These are phyloP conservation scores for Geotrichum cucujoidarum DNA, from an alignment of 1,139 yeast genomes.

Conservation along the genomic window DNA sequence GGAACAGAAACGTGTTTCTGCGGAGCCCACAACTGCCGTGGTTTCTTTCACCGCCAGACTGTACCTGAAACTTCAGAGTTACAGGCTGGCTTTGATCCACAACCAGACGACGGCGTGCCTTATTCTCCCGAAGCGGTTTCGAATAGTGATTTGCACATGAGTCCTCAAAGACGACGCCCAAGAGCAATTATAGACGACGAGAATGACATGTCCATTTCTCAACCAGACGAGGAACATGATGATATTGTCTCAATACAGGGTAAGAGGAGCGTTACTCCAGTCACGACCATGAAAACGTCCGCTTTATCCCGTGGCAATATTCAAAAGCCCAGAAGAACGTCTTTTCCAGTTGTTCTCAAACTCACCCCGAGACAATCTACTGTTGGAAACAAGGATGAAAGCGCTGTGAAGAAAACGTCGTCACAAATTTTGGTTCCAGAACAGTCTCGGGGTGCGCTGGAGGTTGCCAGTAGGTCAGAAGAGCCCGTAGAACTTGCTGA, in stretches of 20 bases:
- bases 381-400: too few species aligned
- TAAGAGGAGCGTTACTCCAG: too few species aligned
- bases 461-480: too few species aligned
- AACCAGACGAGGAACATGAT: neutral
- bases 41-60: slow-evolving; percentile 27
- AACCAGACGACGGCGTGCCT: neutral
- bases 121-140: neutral
- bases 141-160: too few species aligned
- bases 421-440: too few species aligned
- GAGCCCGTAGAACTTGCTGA: too few species aligned
- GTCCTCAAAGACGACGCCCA: neutral
- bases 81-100: too few species aligned
- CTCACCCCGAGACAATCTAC: neutral
- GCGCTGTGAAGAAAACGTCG: too few species aligned
- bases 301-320: neutral
- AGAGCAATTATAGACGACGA: slow-evolving; percentile 8
- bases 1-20: slow-evolving; percentile 39
- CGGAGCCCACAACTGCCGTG: slow-evolving; percentile 38
- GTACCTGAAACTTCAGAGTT: slow-evolving; percentile 23
- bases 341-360: slow-evolving; percentile 2
- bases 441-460: too few species aligned
- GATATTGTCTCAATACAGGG: too few species aligned
- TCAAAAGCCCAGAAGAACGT: neutral
- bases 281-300: neutral
- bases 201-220: neutral